Conservation (phyloP, 805 yeast species). For the Hyphopichia homilentoma region DNA sequence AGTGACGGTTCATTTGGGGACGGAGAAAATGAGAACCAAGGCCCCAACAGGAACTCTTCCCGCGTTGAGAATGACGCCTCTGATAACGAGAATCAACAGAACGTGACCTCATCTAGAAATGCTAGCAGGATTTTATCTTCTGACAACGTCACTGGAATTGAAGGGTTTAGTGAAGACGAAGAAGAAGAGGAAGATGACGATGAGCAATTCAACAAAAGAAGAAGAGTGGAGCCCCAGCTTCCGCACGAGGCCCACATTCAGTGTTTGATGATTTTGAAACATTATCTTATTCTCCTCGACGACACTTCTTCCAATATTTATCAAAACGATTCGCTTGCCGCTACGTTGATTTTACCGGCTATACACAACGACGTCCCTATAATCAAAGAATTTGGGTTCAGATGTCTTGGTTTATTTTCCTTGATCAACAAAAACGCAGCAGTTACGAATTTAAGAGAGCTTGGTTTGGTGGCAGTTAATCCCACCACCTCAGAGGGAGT, state of each 20-base stretch:
- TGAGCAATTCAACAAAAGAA: slow-evolving; percentile 27
- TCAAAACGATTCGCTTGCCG: slow-evolving; percentile 64
- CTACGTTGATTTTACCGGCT: slow-evolving; percentile 77
- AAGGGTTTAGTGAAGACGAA: slow-evolving; percentile 18
- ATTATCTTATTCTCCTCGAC: slow-evolving; percentile 63
- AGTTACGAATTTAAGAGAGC: slow-evolving; percentile 55
- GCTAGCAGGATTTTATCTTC: too few species aligned
- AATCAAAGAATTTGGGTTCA: slow-evolving; percentile 62
- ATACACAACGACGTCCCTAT: slow-evolving; percentile 49
- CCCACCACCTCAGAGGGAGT: slow-evolving; percentile 52
- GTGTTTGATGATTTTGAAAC: slow-evolving; percentile 65
- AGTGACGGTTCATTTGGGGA: slow-evolving; percentile 14
- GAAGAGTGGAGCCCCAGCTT: slow-evolving; percentile 38
- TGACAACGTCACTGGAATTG: slow-evolving; percentile 6
- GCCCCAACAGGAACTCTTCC: too few species aligned
- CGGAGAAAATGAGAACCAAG: slow-evolving; percentile 9
- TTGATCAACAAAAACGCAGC: slow-evolving; percentile 65
- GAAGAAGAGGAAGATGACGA: slow-evolving; percentile 22
- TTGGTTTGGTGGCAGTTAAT: slow-evolving; percentile 65
- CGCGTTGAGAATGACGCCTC: too few species aligned
- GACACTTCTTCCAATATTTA: slow-evolving; percentile 63
- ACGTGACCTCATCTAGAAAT: too few species aligned
- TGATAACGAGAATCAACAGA: not conserved
- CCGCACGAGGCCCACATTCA: slow-evolving; percentile 50
- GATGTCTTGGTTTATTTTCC: slow-evolving; percentile 77